Evolutionary conservation across 306 rosid genomes (phyloP).

Genomic region (Hippophae tibetana): DNA sequence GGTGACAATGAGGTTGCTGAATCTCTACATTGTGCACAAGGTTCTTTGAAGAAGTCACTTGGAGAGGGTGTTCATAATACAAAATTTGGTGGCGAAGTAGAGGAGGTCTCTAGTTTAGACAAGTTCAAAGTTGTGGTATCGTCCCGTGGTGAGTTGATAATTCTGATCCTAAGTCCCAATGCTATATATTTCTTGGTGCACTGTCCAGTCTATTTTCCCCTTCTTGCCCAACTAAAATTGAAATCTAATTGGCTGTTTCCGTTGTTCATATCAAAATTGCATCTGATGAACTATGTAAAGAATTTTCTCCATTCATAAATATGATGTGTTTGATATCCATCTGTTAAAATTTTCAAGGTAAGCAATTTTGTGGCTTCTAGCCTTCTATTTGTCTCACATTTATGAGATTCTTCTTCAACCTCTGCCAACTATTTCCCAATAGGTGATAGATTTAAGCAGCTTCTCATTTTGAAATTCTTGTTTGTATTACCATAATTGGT

Average conservation of each 20-base stretch:
- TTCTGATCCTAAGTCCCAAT: background rate
- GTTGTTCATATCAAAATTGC: constrained; percentile 69
- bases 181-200: background rate
- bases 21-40: constrained; percentile 55
- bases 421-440: background rate
- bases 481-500: background rate
- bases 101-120: constrained; percentile 54
- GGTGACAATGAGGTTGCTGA: constrained; percentile 66
- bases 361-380: background rate
- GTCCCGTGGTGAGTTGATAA: constrained; percentile 46
- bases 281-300: constrained; percentile 56
- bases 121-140: constrained; percentile 55
- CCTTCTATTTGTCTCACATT: background rate
- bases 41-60: constrained; percentile 45
- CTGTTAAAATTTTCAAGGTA: constrained; percentile 68
- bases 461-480: too few species aligned
- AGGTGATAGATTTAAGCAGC: background rate
- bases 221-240: constrained; percentile 15
- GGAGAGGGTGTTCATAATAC: constrained; percentile 23
- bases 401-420: background rate
- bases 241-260: constrained; percentile 49
- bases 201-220: constrained; percentile 13
- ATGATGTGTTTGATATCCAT: constrained; percentile 65
- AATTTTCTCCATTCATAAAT: constrained; percentile 71
- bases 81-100: constrained; percentile 67